Percentiles rank a stretch among this genome's conserved stretches.
These are phyloP conservation scores for Sporobolomyces roseus DNA, from an alignment of 768 basidiomycete genomes.

Conservation along the genomic window DNA sequence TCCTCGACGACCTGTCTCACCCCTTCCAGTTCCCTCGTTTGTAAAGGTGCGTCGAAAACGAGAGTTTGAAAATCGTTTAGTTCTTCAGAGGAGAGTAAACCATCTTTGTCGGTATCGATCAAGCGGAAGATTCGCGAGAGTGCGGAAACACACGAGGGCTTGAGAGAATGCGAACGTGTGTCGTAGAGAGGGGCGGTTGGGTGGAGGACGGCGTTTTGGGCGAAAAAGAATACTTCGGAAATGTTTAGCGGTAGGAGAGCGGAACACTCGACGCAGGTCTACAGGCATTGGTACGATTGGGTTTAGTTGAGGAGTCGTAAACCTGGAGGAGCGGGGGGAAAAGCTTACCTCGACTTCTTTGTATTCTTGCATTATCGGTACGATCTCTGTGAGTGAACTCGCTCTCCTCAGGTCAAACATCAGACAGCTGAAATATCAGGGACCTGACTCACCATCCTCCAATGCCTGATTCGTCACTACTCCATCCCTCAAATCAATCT, in stretches of 20 bases:
- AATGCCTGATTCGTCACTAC: slow-evolving; percentile 89
- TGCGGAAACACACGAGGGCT: slow-evolving; percentile 83
- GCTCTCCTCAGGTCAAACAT: background rate
- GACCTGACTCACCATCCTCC: slow-evolving; percentile 60
- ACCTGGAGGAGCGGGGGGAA: too few relatives aligned
- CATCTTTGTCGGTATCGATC: slow-evolving; percentile 91
- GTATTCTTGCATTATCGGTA: slow-evolving; percentile 98
- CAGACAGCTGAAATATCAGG: background rate
- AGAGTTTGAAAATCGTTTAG: slow-evolving; percentile 96
- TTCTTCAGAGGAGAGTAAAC: slow-evolving; percentile 79
- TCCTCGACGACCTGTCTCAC: slow-evolving; percentile 77
- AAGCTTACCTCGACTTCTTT: slow-evolving; percentile 54
- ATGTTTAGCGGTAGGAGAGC: slow-evolving; percentile 52
- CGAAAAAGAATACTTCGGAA: slow-evolving; percentile 96
- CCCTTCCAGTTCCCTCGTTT: slow-evolving; percentile 90
- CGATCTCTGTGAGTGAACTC: slow-evolving; percentile 56
- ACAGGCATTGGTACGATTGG: too few relatives aligned
- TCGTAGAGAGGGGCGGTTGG: slow-evolving; percentile 96
- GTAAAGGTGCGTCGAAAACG: slow-evolving; percentile 90
- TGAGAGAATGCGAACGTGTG: slow-evolving; percentile 89
- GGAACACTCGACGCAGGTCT: slow-evolving; percentile 85
- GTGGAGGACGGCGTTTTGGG: slow-evolving; percentile 94
- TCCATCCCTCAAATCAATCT: slow-evolving; percentile 91
- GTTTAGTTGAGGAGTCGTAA: too few relatives aligned
- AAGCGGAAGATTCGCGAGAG: slow-evolving; percentile 92